Evolutionary conservation across 2,329 filamentous ascomycete genomes (phyloP).

Genomic region (Colletotrichum orchidophilum): DNA sequence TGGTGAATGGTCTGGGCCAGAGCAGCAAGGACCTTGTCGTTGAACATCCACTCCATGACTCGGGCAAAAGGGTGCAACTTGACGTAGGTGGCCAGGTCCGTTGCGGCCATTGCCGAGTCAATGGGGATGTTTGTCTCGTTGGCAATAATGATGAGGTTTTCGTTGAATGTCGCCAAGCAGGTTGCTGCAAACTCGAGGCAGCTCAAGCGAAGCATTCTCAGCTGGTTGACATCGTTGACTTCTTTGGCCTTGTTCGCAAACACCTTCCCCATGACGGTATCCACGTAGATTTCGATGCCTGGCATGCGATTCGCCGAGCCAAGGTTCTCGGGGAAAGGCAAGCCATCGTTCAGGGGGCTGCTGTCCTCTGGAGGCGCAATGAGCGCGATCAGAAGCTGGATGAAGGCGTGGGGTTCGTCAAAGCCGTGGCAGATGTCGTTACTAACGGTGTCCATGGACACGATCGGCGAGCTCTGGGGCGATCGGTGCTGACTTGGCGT

Average conservation of each 20-base stretch:
- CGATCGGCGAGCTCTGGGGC: constrained; percentile 42
- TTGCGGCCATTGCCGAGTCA: constrained; percentile 78
- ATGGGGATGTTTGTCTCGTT: constrained; percentile 81
- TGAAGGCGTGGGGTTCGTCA: constrained; percentile 86
- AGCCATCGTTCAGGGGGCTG: constrained; percentile 72
- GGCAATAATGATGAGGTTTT: constrained; percentile 87
- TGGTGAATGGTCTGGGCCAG: constrained; percentile 84
- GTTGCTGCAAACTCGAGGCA: constrained; percentile 86
- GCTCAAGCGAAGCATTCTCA: constrained; percentile 77
- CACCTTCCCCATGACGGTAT: constrained; percentile 85
- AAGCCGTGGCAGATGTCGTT: constrained; percentile 80
- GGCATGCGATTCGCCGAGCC: constrained; percentile 79
- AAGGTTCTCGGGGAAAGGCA: constrained; percentile 89
- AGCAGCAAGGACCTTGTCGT: constrained; percentile 83
- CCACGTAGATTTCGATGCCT: constrained; percentile 91
- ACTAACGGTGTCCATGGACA: constrained; percentile 73
- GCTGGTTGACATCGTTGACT: constrained; percentile 72
- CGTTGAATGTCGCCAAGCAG: constrained; percentile 89
- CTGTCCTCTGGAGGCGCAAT: constrained; percentile 72
- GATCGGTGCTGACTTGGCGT: constrained; percentile 42
- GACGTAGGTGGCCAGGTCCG: constrained; percentile 82
- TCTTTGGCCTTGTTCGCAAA: constrained; percentile 75
- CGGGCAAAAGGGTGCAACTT: constrained; percentile 91
- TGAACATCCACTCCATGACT: constrained; percentile 98
- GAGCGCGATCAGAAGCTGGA: constrained; percentile 78